Conservation (phyloP, 495 filamentous ascomycete genomes). For the Aspergillus funiculosus region DNA sequence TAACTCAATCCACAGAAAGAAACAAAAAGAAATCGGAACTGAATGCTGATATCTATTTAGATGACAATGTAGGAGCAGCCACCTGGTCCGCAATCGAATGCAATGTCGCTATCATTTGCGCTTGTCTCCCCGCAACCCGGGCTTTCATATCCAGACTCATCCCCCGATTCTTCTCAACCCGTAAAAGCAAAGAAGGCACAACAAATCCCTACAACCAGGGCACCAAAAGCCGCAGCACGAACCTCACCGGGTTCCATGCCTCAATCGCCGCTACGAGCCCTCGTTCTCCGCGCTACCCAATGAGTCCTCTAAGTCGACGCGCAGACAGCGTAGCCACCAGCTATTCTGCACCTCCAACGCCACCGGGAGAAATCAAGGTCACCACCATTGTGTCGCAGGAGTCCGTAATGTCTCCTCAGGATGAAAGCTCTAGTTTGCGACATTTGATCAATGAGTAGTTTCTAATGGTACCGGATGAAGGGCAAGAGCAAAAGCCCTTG, state of each 20-base stretch:
- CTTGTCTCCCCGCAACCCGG: slow-evolving; percentile 50
- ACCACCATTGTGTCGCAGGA: slow-evolving; percentile 31
- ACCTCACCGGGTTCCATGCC: slow-evolving; percentile 19
- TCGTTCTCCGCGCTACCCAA: slow-evolving; percentile 16
- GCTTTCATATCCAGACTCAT: slow-evolving; percentile 42
- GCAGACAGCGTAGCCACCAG: slow-evolving; percentile 10
- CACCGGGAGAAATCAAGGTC: slow-evolving; percentile 23
- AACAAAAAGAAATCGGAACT: not conserved
- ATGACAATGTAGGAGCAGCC: slow-evolving; percentile 49
- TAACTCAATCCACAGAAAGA: not conserved
- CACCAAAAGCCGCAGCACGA: slow-evolving; percentile 18
- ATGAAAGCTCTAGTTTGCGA: slow-evolving; percentile 26
- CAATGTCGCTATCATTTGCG: slow-evolving; percentile 52
- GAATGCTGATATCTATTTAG: slow-evolving; percentile 14
- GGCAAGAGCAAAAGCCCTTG: too few relatives aligned
- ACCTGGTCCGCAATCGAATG: slow-evolving; percentile 55
- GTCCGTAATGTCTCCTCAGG: slow-evolving; percentile 10
- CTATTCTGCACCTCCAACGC: not conserved
- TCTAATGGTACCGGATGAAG: too few relatives aligned
- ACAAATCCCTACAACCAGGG: slow-evolving; percentile 15
- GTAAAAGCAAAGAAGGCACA: slow-evolving; percentile 26
- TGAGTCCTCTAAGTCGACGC: slow-evolving; percentile 14
- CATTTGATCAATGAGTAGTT: slow-evolving; percentile 23
- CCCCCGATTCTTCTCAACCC: slow-evolving; percentile 31
- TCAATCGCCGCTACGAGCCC: slow-evolving; percentile 20